Evolutionary conservation across 2,329 filamentous ascomycete species (phyloP), one percentile per base, ranked within the genome.

Genomic region (Hymenoscyphus albidus): DNA sequence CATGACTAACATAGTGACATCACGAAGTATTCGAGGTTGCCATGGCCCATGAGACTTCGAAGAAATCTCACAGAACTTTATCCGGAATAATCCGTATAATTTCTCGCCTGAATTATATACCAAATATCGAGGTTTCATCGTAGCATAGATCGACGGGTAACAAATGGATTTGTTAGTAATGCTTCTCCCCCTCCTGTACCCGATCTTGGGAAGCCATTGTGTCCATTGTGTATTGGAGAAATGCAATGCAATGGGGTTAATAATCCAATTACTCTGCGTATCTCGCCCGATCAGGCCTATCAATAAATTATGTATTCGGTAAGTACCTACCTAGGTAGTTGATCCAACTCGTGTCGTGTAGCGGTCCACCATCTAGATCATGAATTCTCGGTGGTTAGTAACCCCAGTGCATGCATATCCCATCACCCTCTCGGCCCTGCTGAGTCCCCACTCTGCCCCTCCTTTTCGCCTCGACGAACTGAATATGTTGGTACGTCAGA

Each of bases 101-200:
- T 61, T 56, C 59, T 61, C 59, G 16, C 44, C 44, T 35, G 48
- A 61, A 10, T 31, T 61, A 13, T 61, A 44, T 42, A 32, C 14
- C 5, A 22, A 22, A 22, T 51, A n/a, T n/a, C 44, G 59, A 61
- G 48, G 59, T 61, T 12, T 38, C 16, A n/a, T 27, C 55, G 12
- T 14, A 61, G 18, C 18, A 61, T 27, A 61, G 32, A 5, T 22
- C 10, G 44, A 27, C 3, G 48, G 18, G 18, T 27, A 54, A 27
- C 48, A 13, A 22, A 54, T 10, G 18, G 10, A 27, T 12, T 27
- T 5, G 9, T 54, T 54, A 54, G 18, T 22, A 22, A 54, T 27
- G 48, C 4, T 27, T 54, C 22, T 27, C 9, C 9, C 18, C 18
- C 22, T 27, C 18, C 12, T 22, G 22, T 10, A 27, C 27, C 22